These are phyloP conservation scores for Atkinsonella texensis DNA, from an alignment of 2,329 filamentous ascomycete species.

Conservation along the genomic window DNA sequence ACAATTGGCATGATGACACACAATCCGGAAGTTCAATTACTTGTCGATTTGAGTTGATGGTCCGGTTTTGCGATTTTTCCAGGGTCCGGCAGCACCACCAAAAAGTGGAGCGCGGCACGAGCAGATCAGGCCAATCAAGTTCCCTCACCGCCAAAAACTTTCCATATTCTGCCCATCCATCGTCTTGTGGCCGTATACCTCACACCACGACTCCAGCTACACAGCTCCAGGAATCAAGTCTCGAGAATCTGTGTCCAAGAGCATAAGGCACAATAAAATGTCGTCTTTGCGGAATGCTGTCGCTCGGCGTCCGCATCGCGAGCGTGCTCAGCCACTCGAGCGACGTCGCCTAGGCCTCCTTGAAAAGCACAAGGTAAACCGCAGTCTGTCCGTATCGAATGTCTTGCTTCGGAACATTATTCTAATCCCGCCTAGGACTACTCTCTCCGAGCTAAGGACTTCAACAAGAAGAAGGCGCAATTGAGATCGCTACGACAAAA, in stretches of 20 bases:
- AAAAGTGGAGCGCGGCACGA: too few relatives aligned
- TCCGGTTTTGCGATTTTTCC: too few relatives aligned
- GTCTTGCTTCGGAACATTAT: neutral
- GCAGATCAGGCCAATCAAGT: neutral
- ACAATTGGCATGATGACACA: too few relatives aligned
- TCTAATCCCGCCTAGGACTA: constrained; percentile 37
- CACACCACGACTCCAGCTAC: too few relatives aligned
- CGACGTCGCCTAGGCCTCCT: constrained; percentile 81
- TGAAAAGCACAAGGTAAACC: constrained; percentile 77
- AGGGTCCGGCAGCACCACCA: too few relatives aligned
- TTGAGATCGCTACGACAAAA: constrained; percentile 49
- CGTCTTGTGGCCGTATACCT: neutral
- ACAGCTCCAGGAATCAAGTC: too few relatives aligned
- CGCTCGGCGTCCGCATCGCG: constrained; percentile 73
- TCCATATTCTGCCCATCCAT: constrained; percentile 21
- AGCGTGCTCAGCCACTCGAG: constrained; percentile 77
- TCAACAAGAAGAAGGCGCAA: constrained; percentile 51
- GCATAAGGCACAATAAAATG: constrained; percentile 22
- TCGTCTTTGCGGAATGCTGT: constrained; percentile 53
- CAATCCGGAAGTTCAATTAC: too few relatives aligned
- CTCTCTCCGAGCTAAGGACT: constrained; percentile 51
- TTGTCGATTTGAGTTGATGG: too few relatives aligned
- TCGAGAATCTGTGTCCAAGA: too few relatives aligned
- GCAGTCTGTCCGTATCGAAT: neutral
- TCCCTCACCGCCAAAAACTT: constrained; percentile 26